Evolutionary conservation across 2,329 filamentous ascomycete species (phyloP), one percentile per base, ranked within the genome.

Genomic region (Colletotrichum lentis): DNA sequence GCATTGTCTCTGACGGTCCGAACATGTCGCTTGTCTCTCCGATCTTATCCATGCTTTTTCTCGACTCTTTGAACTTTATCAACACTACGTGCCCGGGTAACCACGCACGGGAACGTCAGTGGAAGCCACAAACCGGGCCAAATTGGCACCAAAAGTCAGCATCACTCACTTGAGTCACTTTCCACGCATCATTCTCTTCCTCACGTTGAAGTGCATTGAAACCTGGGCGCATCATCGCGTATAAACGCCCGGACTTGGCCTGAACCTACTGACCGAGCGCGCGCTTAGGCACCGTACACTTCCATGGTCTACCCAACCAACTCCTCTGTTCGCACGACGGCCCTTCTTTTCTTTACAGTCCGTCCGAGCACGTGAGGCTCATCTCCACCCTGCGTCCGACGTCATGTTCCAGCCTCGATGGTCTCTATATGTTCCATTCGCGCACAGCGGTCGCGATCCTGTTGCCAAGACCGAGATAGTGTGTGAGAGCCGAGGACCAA

Each of bases 1-100:
- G 27, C 58, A 39, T n/a, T 56, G 47, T 53, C 24, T 61, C 43
- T 57, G 43, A 47, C 44, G 64, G 50, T 66, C 64, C 64, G 64
- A 66, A 62, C 64, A 62, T 49, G 43, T 57, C 31, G 56, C 43
- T 47, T 16, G 50, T 18, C 43, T 46, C 14, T 44, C 58, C 44
- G 37, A 56, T 14, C 24, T 39, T 49, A n/a, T 44, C 43, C 24
- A n/a, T 47, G 22, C 55, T 12, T 47, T 20, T 58, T n/a, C 27
- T 35, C n/a, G 12, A 2, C 14, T 22, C 14, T 46, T 31, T 22
- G 6, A 35, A 47, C 39, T 58, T 41, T 55, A 22, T 41, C 43
- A 22, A 8, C 24, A n/a, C 31, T 46, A n/a, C 14, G n/a, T 39
- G 43, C n/a, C 27, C 20, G n/a, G 39, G 27, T n/a, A 31, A 54